Evolutionary conservation across 2,329 filamentous ascomycete genomes (phyloP).

Genomic region (Pseudogymnoascus sp.): DNA sequence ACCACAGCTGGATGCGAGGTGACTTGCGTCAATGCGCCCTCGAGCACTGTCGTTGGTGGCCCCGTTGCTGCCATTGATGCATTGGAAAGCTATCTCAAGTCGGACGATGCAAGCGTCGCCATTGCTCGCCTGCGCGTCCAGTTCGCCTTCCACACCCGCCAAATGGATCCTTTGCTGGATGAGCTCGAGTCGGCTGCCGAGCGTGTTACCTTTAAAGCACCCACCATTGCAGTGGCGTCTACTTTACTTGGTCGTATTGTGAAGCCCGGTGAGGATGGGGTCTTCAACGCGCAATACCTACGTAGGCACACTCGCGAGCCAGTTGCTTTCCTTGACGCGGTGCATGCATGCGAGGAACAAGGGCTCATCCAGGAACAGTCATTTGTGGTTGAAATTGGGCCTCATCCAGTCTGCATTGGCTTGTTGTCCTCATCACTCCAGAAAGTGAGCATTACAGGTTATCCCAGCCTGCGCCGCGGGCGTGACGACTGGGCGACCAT

Average conservation of each 20-base stretch:
- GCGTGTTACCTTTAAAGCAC: conserved; percentile 44
- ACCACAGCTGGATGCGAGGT: conserved; percentile 2
- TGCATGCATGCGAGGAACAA: conserved; percentile 47
- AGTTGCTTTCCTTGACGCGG: conserved; percentile 57
- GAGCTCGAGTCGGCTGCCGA: conserved; percentile 45
- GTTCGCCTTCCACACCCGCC: conserved; percentile 56
- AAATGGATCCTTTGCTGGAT: conserved; percentile 52
- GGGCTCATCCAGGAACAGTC: conserved; percentile 55
- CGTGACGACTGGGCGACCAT: conserved; percentile 48
- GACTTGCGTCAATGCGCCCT: not conserved
- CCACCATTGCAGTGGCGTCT: conserved; percentile 53
- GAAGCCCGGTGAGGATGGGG: conserved; percentile 36
- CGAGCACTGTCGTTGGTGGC: not conserved
- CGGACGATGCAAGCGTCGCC: conserved; percentile 10
- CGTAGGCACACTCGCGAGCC: conserved; percentile 55
- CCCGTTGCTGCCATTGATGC: not conserved
- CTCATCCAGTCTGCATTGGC: conserved; percentile 56
- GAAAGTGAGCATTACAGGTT: conserved; percentile 19
- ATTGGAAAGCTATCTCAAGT: not conserved
- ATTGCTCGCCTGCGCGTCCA: conserved; percentile 53
- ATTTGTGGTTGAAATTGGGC: conserved; percentile 61
- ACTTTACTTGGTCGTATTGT: conserved; percentile 54
- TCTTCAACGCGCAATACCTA: conserved; percentile 52
- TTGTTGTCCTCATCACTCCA: conserved; percentile 58
- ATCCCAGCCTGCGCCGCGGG: conserved; percentile 42